Evolutionary conservation across 805 yeast genomes (phyloP).

Genomic region (Metschnikowia bowlesiae): DNA sequence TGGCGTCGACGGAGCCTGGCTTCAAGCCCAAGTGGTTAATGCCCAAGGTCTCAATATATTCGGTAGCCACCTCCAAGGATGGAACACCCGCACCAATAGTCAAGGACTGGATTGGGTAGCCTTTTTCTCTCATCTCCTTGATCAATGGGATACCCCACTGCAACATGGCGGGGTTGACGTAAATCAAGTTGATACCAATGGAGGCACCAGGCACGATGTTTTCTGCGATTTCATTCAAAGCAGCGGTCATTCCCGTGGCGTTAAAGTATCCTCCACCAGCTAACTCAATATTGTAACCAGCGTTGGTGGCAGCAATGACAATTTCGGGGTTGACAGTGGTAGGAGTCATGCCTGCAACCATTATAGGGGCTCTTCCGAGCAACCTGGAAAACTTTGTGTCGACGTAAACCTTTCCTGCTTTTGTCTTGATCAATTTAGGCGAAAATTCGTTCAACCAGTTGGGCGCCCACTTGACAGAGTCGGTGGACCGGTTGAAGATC

Average conservation of each 20-base stretch:
- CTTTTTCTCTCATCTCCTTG: constrained; percentile 79
- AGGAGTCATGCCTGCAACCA: constrained; percentile 99
- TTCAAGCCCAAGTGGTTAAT: constrained; percentile 92
- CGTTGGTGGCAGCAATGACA: constrained; percentile 88
- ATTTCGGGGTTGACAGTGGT: constrained; percentile 92
- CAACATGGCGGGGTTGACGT: constrained; percentile 95
- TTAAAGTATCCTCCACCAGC: constrained; percentile 99
- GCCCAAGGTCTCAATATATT: constrained; percentile 89
- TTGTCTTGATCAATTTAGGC: constrained; percentile 78
- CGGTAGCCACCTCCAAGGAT: constrained; percentile 93
- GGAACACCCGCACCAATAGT: constrained; percentile 99
- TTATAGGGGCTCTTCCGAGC: constrained; percentile 89
- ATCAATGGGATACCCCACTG: constrained; percentile 99
- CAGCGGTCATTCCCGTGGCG: constrained; percentile 64
- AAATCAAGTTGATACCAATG: constrained; percentile 85
- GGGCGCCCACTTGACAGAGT: constrained; percentile 72
- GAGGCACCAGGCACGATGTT: constrained; percentile 79
- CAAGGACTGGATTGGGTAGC: constrained; percentile 93
- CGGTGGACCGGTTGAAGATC: constrained; percentile 65
- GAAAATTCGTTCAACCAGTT: constrained; percentile 88
- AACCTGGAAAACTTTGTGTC: constrained; percentile 92
- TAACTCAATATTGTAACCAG: constrained; percentile 95
- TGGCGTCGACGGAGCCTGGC: constrained; percentile 96
- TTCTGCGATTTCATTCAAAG: constrained; percentile 68
- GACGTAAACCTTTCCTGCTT: constrained; percentile 67